Conservation (phyloP, 306 rosid genomes). For the Cucurbita pepo region DNA sequence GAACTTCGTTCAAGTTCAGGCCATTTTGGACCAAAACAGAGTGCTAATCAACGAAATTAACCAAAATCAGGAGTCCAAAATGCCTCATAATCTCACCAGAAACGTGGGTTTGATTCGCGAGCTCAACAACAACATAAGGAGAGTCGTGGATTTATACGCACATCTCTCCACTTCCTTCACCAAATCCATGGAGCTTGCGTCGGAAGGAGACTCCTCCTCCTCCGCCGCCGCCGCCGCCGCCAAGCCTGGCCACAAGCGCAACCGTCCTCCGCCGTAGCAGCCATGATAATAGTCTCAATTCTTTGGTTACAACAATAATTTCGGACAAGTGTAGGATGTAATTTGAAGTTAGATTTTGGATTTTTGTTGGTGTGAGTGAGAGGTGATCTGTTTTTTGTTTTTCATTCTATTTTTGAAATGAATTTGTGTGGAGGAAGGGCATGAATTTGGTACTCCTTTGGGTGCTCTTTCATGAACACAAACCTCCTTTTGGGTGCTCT, state of each 20-base stretch:
- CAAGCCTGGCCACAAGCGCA: constrained; percentile 49
- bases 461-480: constrained; percentile 21
- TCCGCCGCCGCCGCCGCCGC: constrained; percentile 43
- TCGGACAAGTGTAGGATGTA: constrained; percentile 20
- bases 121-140: constrained; percentile 77
- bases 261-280: constrained; percentile 28
- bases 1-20: constrained; percentile 73
- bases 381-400: background rate
- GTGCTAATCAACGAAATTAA: constrained; percentile 79
- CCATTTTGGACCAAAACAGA: constrained; percentile 78
- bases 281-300: background rate
- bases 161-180: constrained; percentile 71
- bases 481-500: constrained; percentile 1
- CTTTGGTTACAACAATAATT: constrained; percentile 16
- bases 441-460: constrained; percentile 34
- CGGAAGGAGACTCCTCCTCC: constrained; percentile 82
- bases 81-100: constrained; percentile 64
- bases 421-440: background rate
- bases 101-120: constrained; percentile 78
- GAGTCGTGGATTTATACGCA: constrained; percentile 81
- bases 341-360: constrained; percentile 17
- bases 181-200: constrained; percentile 70
- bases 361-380: background rate
- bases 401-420: too few species aligned
- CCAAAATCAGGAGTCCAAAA: constrained; percentile 86